phyloP scores from a whole-genome alignment of 768 basidiomycete species.

The Dictyophora rubrovolvata region DNA sequence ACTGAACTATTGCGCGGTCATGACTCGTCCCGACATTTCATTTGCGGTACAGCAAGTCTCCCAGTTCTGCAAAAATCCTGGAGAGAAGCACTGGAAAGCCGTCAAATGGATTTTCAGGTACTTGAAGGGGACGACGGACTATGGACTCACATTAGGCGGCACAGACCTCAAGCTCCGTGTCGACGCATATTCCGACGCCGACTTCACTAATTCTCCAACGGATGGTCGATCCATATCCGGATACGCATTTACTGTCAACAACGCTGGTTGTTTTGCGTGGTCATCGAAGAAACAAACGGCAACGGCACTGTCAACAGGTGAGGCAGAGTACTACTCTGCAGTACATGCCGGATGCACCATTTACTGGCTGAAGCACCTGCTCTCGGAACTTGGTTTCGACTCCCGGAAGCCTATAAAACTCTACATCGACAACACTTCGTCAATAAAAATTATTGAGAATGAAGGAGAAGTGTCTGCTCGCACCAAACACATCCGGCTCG shows the following conservation, averaged over 20 bases:
- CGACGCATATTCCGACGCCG: neutral
- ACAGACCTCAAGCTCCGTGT: neutral
- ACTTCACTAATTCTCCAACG: neutral
- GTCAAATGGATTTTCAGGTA: slow-evolving; percentile 10
- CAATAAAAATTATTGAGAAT: slow-evolving; percentile 16
- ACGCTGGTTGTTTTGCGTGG: neutral
- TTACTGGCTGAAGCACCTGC: neutral
- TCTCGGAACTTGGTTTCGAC: neutral
- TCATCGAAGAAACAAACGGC: slow-evolving; percentile 3
- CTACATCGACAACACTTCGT: neutral
- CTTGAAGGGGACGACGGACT: neutral
- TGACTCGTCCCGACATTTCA: slow-evolving; percentile 18
- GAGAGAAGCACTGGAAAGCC: slow-evolving; percentile 5
- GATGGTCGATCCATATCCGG: neutral
- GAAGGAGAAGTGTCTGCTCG: slow-evolving; percentile 19
- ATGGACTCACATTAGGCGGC: neutral
- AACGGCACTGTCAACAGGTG: neutral
- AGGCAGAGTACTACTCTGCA: neutral
- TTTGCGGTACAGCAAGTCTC: slow-evolving; percentile 11
- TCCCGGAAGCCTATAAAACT: neutral
- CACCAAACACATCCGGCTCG: slow-evolving; percentile 30
- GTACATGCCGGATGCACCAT: neutral
- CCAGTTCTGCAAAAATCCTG: slow-evolving; percentile 10
- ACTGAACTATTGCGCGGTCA: slow-evolving; percentile 15
- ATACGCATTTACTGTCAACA: neutral